Evolutionary conservation across 1,284 basidiomycete genomes (phyloP).

Genomic region (Thecaphora thlaspeos): DNA sequence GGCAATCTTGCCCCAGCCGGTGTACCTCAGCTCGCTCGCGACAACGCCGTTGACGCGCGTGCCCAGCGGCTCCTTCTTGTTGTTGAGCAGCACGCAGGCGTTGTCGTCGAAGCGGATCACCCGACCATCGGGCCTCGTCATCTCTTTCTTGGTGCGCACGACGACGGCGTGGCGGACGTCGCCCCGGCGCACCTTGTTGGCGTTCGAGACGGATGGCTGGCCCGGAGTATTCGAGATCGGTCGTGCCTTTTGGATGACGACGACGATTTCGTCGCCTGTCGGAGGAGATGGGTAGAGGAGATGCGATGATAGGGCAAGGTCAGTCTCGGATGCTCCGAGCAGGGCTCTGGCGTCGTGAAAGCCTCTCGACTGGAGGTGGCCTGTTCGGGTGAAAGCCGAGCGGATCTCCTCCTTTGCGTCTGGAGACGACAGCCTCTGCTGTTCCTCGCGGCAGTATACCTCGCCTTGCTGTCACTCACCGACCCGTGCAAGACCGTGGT

Average conservation of each 20-base stretch:
- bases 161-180: slow-evolving; percentile 93
- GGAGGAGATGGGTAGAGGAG: too few species aligned
- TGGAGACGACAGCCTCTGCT: too few species aligned
- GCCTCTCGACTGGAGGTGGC: too few species aligned
- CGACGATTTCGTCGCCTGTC: slow-evolving; percentile 95
- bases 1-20: slow-evolving; percentile 93
- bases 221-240: slow-evolving; percentile 64
- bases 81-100: slow-evolving; percentile 90
- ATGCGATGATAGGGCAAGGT: too few species aligned
- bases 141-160: slow-evolving; percentile 82
- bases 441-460: too few species aligned
- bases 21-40: slow-evolving; percentile 81
- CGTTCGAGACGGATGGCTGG: slow-evolving; percentile 65
- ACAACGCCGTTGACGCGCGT: slow-evolving; percentile 93
- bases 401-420: too few species aligned
- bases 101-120: slow-evolving; percentile 94
- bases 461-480: slow-evolving; percentile 59
- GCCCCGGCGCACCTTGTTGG: slow-evolving; percentile 71
- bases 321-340: too few species aligned
- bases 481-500: slow-evolving; percentile 69
- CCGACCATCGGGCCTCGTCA: slow-evolving; percentile 80
- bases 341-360: too few species aligned
- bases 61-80: slow-evolving; percentile 93
- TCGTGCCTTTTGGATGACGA: slow-evolving; percentile 88
- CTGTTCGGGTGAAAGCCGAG: too few species aligned